Conservation (phyloP, 306 rosid species). For the Quercus wislizeni region DNA sequence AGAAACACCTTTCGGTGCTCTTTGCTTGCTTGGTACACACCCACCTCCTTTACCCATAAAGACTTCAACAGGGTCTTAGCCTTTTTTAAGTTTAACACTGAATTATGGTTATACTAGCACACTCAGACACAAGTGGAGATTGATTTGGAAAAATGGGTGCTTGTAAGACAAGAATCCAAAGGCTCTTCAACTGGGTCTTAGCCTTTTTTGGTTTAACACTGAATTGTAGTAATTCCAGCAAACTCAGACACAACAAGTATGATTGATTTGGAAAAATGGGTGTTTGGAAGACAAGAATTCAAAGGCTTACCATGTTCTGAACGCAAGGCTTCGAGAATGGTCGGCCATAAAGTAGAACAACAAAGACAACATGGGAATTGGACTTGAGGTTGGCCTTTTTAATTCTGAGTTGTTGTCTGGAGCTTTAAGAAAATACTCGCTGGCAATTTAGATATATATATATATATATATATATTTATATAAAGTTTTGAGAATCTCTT, state of each 20-base stretch:
- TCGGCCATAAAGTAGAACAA: background rate
- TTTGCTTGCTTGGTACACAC: constrained; percentile 68
- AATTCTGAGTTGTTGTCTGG: background rate
- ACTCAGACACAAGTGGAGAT: no score
- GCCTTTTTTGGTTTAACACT: background rate
- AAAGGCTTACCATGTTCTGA: background rate
- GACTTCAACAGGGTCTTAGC: constrained; percentile 10
- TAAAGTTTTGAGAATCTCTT: no score
- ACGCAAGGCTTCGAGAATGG: background rate
- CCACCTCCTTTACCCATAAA: constrained; percentile 77
- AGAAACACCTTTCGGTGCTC: constrained; percentile 21
- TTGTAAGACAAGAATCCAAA: no score
- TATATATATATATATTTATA: no score
- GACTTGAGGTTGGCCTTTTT: background rate
- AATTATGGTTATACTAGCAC: no score
- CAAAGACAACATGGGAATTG: background rate
- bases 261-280: background rate
- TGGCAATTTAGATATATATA: background rate
- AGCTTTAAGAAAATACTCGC: background rate
- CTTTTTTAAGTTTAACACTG: background rate
- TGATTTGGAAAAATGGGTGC: no score
- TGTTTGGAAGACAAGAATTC: background rate
- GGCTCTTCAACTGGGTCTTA: no score
- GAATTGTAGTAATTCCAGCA: background rate
- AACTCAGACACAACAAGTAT: background rate